Evolutionary conservation across 2,329 filamentous ascomycete genomes (phyloP), one percentile per base, ranked within the genome.

Genomic region (Cytospora piceae): DNA sequence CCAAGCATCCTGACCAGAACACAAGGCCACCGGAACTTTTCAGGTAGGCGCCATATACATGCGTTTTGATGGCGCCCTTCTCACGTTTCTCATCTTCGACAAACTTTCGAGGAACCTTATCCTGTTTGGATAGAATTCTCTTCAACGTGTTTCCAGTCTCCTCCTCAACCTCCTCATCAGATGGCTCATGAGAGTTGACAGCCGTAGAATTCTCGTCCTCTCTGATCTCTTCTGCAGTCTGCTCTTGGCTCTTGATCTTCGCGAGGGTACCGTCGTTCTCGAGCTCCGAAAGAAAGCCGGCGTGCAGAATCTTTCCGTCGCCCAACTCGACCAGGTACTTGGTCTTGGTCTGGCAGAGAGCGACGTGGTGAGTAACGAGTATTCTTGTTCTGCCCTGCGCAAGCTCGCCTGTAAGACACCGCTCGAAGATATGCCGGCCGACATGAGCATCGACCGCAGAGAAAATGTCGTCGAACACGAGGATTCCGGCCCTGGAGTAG

Each of bases 401-500:
- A 11, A 94, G 82, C 58, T 90, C 85, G 6, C 91, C 91, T 2
- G 85, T 88, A 3, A 94, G 80, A 67, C 89, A 93, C 64, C 91
- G 84, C 69, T 94, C 90, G 70, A 91, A 93, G 58, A 94, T 88
- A 71, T 92, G 90, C 32, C 90, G 85, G 20, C 91, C 92, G 34
- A 93, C 91, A 72, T 94, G 90, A 3, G 91, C 89, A 75, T 96
- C 92, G 11, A 95, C 87, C 12, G 92, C 88, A 73, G 89, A 92
- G 75, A 96, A 94, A 51, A 94, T 91, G 72, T 96, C 92, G 74
- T 96, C 92, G 71, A 95, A 82, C 22, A 95, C 80, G 6, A 96
- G 79, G 68, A 93, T 88, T 0, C 90, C 88, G 0, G 90, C 91
- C 17, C 91, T 83, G 2, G 91, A 94, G 75, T 95, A 95, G 22